Conservation (phyloP, 371 early-diverging fungal genomes). For the Syncephalis fuscata region DNA sequence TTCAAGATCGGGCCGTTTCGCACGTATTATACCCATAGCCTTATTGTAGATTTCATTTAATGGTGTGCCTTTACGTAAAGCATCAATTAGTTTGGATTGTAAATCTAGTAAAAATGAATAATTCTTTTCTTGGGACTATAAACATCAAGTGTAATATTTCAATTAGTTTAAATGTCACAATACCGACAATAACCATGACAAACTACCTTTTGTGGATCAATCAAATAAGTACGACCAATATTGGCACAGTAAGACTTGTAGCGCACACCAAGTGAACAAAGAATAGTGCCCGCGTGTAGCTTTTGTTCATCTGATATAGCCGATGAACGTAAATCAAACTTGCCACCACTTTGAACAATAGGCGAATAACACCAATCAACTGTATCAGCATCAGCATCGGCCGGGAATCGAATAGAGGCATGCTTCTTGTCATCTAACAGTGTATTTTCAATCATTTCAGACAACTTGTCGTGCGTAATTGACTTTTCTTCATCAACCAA, state of each 20-base stretch:
- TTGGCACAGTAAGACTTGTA: slow-evolving; percentile 90
- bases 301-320: slow-evolving; percentile 54
- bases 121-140: slow-evolving; percentile 67
- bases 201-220: slow-evolving; percentile 71
- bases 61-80: slow-evolving; percentile 59
- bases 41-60: slow-evolving; percentile 61
- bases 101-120: slow-evolving; percentile 76
- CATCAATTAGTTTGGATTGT: slow-evolving; percentile 47
- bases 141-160: slow-evolving; percentile 2
- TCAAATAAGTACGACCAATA: slow-evolving; percentile 81
- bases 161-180: not conserved
- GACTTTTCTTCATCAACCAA: slow-evolving; percentile 77
- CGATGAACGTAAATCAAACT: slow-evolving; percentile 70
- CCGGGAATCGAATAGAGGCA: slow-evolving; percentile 43
- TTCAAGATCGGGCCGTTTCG: slow-evolving; percentile 73
- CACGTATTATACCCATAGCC: slow-evolving; percentile 45
- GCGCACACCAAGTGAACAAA: slow-evolving; percentile 84
- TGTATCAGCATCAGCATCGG: slow-evolving; percentile 36
- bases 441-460: slow-evolving; percentile 52
- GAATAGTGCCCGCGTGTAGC: slow-evolving; percentile 73
- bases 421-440: slow-evolving; percentile 48
- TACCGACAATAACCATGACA: too few relatives aligned
- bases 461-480: slow-evolving; percentile 76
- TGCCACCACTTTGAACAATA: slow-evolving; percentile 93
- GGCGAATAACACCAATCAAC: slow-evolving; percentile 92